Conservation (phyloP, 1,284 basidiomycete species). For the Chalciporus sp. region DNA sequence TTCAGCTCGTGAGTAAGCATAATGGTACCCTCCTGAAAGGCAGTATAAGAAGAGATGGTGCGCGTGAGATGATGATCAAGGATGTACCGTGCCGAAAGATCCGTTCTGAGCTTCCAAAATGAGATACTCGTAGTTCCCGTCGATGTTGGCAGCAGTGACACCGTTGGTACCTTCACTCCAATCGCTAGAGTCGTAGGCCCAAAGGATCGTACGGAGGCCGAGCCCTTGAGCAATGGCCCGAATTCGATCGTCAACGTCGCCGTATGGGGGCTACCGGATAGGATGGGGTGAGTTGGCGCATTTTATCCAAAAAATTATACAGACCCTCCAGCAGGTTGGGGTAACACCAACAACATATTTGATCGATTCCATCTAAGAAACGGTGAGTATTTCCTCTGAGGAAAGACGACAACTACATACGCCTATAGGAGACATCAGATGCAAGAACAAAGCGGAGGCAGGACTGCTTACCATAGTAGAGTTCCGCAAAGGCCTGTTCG, state of each 20-base stretch:
- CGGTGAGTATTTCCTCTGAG: neutral
- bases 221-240: slow-evolving; percentile 64
- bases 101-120: slow-evolving; percentile 42
- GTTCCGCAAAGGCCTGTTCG: slow-evolving; percentile 76
- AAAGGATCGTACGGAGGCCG: slow-evolving; percentile 63
- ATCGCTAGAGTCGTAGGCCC: slow-evolving; percentile 72
- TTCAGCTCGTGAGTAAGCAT: slow-evolving; percentile 53
- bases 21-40: slow-evolving; percentile 44
- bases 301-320: slow-evolving; percentile 7
- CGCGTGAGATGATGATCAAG: neutral
- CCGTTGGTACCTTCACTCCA: slow-evolving; percentile 59
- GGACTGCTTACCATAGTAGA: slow-evolving; percentile 64
- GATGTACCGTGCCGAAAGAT: slow-evolving; percentile 39
- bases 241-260: slow-evolving; percentile 69
- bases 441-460: neutral
- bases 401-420: slow-evolving; percentile 10
- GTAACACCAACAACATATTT: slow-evolving; percentile 63
- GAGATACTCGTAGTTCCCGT: slow-evolving; percentile 44
- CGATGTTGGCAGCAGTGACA: slow-evolving; percentile 44
- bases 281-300: neutral
- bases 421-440: slow-evolving; percentile 10
- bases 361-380: slow-evolving; percentile 47
- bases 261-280: slow-evolving; percentile 55
- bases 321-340: slow-evolving; percentile 67
- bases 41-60: neutral